Evolutionary conservation across 1,284 basidiomycete species (phyloP), one percentile per base, ranked within the genome.

Genomic region (Cutaneotrichosporon daszewskae): DNA sequence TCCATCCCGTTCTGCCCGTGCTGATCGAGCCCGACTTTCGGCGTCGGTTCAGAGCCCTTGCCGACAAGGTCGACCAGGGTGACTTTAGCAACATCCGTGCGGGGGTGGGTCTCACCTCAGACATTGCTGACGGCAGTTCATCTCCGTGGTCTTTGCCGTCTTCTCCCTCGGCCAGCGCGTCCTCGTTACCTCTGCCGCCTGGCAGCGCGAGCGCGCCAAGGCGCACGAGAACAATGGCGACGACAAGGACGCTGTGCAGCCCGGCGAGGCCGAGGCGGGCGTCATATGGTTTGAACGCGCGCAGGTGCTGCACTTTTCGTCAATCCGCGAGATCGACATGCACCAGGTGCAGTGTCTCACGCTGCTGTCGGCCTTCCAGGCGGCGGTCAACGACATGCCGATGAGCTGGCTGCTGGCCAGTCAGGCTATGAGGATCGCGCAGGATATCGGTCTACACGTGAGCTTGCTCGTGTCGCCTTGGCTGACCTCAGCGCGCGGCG

Each of bases 351-450:
- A 91, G 72, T 85, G 84, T 68, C 83, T 89, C 64, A 79, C 87
- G 51, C 76, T 91, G 43, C 79, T 90, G 74, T 83, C 88, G 27
- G 86, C 87, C 1, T 91, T 89, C 74, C 75, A 91, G 48, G 89
- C 87, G 59, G 85, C 85, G 41, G 79, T 91, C 55, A 91, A 91
- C 62, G 88, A 87, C 59, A 78, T 91, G 48, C 88, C 87, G 2
- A 87, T 89, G 72, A 85, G 86, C 20, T 92, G 87, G 87, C 78
- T 91, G 49, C 75, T 90, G 37, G 80, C 87, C 37, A 87, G 88
- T 32, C 87, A 91, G 66, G 87, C 86, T 22, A 79, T 91, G 33
- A 80, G 87, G 43, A 81, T 81, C 47, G 87, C 84, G 3, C 88
- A 91, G 69, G 87, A 92, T 72, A 75, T 91, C 33, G 87, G 87